Conservation (phyloP, 2,329 filamentous ascomycete species). For the Canariomyces notabilis region DNA sequence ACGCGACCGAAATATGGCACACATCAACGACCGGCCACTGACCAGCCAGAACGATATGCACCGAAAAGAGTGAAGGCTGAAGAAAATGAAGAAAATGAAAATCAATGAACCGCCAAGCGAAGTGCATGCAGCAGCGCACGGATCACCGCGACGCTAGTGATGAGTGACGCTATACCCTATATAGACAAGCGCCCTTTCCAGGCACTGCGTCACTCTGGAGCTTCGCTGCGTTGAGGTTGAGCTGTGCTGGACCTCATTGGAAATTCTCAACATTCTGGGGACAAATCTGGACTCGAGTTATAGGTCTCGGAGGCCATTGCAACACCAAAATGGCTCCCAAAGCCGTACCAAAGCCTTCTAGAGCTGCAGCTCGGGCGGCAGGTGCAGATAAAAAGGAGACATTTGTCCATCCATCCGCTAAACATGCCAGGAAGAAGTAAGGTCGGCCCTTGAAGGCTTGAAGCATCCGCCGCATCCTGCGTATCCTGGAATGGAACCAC, state of each 20-base stretch:
- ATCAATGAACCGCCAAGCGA: no score
- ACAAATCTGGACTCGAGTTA: background rate
- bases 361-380: constrained; percentile 22
- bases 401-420: constrained; percentile 45
- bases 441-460: constrained; percentile 11
- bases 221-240: no score
- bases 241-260: no score
- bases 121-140: background rate
- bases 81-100: constrained; percentile 16
- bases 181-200: background rate
- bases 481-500: background rate
- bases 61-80: constrained; percentile 11
- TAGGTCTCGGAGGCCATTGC: no score
- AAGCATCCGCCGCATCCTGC: background rate
- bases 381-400: constrained; percentile 25
- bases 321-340: constrained; percentile 19
- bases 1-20: no score
- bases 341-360: constrained; percentile 25
- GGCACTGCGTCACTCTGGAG: no score
- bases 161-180: background rate
- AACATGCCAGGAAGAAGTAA: constrained; percentile 50
- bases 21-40: no score
- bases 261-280: background rate
- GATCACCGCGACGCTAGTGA: background rate
- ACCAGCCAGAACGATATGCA: no score